phyloP scores from a whole-genome alignment of 2,329 filamentous ascomycete species.

The Paramyrothecium sp. region DNA sequence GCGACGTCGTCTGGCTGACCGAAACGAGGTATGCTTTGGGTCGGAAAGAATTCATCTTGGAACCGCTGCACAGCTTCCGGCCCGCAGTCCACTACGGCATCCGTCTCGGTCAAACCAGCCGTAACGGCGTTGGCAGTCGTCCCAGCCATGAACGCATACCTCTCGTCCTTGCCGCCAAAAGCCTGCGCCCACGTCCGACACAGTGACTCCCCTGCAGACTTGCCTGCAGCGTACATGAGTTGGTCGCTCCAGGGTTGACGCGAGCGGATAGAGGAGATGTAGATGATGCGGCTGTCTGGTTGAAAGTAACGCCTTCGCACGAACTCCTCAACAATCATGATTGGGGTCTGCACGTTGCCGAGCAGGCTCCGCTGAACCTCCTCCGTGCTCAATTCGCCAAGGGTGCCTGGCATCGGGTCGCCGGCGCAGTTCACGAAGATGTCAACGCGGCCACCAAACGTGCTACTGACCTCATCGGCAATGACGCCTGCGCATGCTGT shows the following conservation, averaged over 20 bases:
- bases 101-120: constrained; percentile 29
- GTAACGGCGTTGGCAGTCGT: constrained; percentile 32
- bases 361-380: constrained; percentile 28
- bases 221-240: constrained; percentile 30
- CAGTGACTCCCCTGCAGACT: constrained; percentile 31
- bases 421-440: constrained; percentile 32
- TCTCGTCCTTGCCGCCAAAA: constrained; percentile 31
- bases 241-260: constrained; percentile 30
- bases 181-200: constrained; percentile 34
- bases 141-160: constrained; percentile 30
- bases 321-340: constrained; percentile 32
- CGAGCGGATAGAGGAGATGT: constrained; percentile 29
- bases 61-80: constrained; percentile 27
- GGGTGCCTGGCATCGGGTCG: constrained; percentile 22
- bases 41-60: constrained; percentile 28
- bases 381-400: constrained; percentile 22
- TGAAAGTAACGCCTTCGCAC: constrained; percentile 27
- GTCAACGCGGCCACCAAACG: constrained; percentile 23
- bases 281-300: constrained; percentile 30
- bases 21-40: constrained; percentile 28
- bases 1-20: constrained; percentile 34
- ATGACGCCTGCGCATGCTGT: constrained; percentile 21
- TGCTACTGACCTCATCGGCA: constrained; percentile 16
- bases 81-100: constrained; percentile 28
- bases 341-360: constrained; percentile 31